These are phyloP conservation scores for Entomortierella chlamydospora DNA, from an alignment of 192 early-diverging fungal genomes.

Conservation along the genomic window DNA sequence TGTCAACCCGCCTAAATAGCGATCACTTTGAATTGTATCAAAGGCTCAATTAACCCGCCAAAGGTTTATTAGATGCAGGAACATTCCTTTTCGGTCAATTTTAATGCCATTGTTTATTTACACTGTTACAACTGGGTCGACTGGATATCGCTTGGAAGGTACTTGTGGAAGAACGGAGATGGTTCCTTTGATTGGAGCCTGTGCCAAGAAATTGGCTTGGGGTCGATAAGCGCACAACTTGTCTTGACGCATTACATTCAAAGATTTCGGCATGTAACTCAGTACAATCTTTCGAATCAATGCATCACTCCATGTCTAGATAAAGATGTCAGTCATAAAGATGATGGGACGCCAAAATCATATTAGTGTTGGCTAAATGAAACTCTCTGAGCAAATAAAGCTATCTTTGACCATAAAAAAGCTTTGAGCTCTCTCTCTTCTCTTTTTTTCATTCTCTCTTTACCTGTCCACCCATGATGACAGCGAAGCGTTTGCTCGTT, in stretches of 20 bases:
- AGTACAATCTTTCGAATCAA: slow-evolving; percentile 32
- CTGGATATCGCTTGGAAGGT: slow-evolving; percentile 18
- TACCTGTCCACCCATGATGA: slow-evolving; percentile 38
- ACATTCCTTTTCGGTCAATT: too few relatives aligned
- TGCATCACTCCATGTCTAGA: slow-evolving; percentile 23
- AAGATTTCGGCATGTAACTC: slow-evolving; percentile 18
- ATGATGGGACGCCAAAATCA: too few relatives aligned
- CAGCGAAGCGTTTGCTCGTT: slow-evolving; percentile 24
- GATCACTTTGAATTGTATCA: too few relatives aligned
- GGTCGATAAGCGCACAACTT: slow-evolving; percentile 31
- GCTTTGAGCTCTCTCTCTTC: background rate
- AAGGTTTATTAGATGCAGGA: too few relatives aligned
- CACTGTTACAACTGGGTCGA: background rate
- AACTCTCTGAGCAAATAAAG: too few relatives aligned
- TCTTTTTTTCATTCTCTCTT: background rate
- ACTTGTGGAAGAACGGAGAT: slow-evolving; percentile 31
- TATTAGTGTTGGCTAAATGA: too few relatives aligned
- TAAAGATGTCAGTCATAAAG: background rate
- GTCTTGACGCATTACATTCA: slow-evolving; percentile 20
- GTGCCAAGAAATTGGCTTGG: slow-evolving; percentile 33
- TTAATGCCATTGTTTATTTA: too few relatives aligned
- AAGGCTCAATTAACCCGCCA: too few relatives aligned
- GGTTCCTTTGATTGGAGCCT: slow-evolving; percentile 11
- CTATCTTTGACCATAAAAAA: too few relatives aligned
- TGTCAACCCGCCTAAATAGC: too few relatives aligned